Percentiles rank a stretch among this genome's conserved stretches.
Evolutionary conservation across 2,329 filamentous ascomycete species (phyloP).

Genomic region (Colletotrichum salicis): DNA sequence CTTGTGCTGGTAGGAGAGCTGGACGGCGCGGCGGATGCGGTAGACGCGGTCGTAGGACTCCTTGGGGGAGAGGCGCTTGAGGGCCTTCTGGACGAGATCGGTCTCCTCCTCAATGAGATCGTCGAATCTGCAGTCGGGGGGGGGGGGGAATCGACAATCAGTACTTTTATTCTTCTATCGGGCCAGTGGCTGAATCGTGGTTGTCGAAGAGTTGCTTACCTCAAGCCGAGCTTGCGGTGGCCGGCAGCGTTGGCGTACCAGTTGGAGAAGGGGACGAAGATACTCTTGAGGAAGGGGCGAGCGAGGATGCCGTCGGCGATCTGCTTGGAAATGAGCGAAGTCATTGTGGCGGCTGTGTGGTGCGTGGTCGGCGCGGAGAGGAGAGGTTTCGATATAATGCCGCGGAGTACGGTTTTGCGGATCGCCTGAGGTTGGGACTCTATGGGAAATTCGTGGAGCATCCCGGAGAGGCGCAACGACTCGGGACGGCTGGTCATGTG

Average conservation of each 20-base stretch:
- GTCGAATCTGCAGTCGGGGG: constrained; percentile 74
- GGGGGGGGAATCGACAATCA: neutral
- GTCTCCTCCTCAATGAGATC: constrained; percentile 95
- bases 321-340: constrained; percentile 57
- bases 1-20: constrained; percentile 74
- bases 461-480: constrained; percentile 34
- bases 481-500: constrained; percentile 34
- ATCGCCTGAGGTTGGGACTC: constrained; percentile 32
- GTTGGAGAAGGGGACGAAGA: constrained; percentile 82
- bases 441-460: constrained; percentile 34
- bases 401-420: constrained; percentile 34
- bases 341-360: constrained; percentile 63
- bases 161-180: neutral
- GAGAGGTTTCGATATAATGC: constrained; percentile 35
- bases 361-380: constrained; percentile 41
- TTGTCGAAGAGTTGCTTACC: constrained; percentile 65
- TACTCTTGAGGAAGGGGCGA: constrained; percentile 85
- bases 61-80: constrained; percentile 90
- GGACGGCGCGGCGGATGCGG: constrained; percentile 94
- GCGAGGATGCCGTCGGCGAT: constrained; percentile 63
- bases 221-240: constrained; percentile 92
- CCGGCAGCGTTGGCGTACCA: constrained; percentile 93
- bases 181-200: neutral
- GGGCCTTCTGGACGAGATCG: constrained; percentile 84
- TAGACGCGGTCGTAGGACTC: constrained; percentile 97